phyloP scores from a whole-genome alignment of 192 early-diverging fungal genomes.

The Podila epicladia region DNA sequence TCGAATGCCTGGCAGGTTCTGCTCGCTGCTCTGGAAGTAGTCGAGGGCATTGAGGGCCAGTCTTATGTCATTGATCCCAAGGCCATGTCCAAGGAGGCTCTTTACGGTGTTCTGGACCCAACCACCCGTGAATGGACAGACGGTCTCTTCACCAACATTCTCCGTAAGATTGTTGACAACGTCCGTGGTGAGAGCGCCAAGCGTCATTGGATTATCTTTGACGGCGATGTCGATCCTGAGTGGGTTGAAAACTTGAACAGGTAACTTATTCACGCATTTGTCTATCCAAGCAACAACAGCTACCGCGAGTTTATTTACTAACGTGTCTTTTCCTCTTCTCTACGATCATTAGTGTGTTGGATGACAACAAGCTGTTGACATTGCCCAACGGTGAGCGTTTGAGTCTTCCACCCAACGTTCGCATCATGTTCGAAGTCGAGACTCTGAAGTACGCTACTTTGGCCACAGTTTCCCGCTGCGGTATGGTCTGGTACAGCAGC shows the following conservation, averaged over 20 bases:
- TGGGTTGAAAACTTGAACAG: constrained; percentile 99
- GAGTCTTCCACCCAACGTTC: constrained; percentile 92
- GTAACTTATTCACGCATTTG: constrained; percentile 8
- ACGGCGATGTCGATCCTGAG: constrained; percentile 99
- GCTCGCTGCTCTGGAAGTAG: constrained; percentile 85
- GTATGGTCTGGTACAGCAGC: constrained; percentile 99
- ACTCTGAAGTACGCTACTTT: constrained; percentile 97
- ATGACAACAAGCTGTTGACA: constrained; percentile 97
- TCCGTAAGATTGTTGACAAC: constrained; percentile 98
- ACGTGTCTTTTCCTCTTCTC: constrained; percentile 2
- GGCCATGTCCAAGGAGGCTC: constrained; percentile 94
- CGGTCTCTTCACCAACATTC: constrained; percentile 96
- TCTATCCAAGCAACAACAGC: too few relatives aligned
- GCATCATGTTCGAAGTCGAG: constrained; percentile 99
- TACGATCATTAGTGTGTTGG: constrained; percentile 76
- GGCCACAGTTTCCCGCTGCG: constrained; percentile 98
- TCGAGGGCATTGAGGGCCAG: constrained; percentile 92
- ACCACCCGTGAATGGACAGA: constrained; percentile 99
- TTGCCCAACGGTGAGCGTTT: constrained; percentile 99
- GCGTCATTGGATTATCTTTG: constrained; percentile 99
- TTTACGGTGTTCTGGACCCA: constrained; percentile 96
- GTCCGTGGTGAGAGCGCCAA: constrained; percentile 93
- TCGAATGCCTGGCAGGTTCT: constrained; percentile 94
- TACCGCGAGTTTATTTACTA: background rate
- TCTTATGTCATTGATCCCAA: constrained; percentile 98